A percentile compares a stretch with the other conserved stretches of the same genome.
These are phyloP conservation scores for Alternaria longipes DNA, from an alignment of 2,329 filamentous ascomycete species.

Conservation along the genomic window DNA sequence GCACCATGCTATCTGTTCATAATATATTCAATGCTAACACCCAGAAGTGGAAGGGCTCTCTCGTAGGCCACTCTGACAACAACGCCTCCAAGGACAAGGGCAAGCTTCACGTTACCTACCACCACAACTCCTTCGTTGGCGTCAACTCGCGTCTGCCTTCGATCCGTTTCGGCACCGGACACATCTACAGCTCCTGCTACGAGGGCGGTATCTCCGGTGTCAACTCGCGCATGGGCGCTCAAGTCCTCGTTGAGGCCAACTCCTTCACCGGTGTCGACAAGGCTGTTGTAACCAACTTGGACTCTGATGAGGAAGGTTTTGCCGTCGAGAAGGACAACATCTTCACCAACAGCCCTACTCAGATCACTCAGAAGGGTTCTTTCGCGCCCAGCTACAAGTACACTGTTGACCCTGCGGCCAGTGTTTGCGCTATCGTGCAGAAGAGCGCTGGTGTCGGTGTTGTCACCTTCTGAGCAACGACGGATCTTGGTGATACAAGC, in stretches of 20 bases:
- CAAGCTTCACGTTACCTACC: constrained; percentile 70
- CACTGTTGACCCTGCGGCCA: constrained; percentile 42
- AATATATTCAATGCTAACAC: constrained; percentile 12
- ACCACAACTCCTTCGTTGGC: constrained; percentile 72
- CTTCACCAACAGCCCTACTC: constrained; percentile 51
- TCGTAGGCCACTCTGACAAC: constrained; percentile 58
- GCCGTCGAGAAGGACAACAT: constrained; percentile 59
- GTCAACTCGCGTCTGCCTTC: constrained; percentile 70
- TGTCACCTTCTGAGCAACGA: constrained; percentile 36
- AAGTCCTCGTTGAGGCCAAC: constrained; percentile 56
- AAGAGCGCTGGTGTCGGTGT: constrained; percentile 45
- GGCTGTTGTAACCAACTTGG: constrained; percentile 65
- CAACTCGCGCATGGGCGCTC: constrained; percentile 56
- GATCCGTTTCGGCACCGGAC: constrained; percentile 71
- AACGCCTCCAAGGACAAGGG: constrained; percentile 61
- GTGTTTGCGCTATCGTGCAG: constrained; percentile 37
- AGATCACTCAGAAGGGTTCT: constrained; percentile 62
- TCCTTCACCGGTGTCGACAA: constrained; percentile 67
- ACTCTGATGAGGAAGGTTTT: constrained; percentile 63
- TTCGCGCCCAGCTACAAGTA: constrained; percentile 65
- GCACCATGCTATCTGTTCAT: not conserved
- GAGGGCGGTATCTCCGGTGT: constrained; percentile 50
- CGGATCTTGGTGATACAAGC: not conserved
- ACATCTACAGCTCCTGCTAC: constrained; percentile 65
- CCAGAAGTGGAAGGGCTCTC: constrained; percentile 64